Conservation (phyloP, 257 asterid species). For the Knoxia roxburghii region DNA sequence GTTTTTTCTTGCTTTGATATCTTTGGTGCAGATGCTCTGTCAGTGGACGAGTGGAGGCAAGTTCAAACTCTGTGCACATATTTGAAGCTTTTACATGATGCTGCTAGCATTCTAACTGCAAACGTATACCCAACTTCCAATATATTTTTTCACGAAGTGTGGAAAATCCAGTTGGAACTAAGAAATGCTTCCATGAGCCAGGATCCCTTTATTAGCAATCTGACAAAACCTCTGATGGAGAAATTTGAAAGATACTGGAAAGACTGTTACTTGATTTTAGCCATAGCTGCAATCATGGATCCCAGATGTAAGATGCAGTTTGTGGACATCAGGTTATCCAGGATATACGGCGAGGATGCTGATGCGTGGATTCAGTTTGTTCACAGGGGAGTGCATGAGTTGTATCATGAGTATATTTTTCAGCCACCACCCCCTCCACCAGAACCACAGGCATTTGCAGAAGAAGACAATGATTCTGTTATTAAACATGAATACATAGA, state of each 20-base stretch:
- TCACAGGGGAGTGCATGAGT: constrained; percentile 14
- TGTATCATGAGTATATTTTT: constrained; percentile 21
- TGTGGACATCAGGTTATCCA: constrained; percentile 22
- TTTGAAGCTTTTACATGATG: constrained; percentile 61
- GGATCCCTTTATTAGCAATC: constrained; percentile 12
- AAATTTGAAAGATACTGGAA: constrained; percentile 29
- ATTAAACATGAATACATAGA: constrained; percentile 14
- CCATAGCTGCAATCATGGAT: constrained; percentile 33
- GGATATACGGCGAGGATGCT: constrained; percentile 17
- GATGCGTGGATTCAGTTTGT: constrained; percentile 17
- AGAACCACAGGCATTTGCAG: constrained; percentile 11
- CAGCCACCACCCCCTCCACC: constrained; percentile 22
- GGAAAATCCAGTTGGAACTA: constrained; percentile 49
- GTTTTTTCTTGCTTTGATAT: constrained; percentile 67
- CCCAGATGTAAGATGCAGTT: constrained; percentile 33
- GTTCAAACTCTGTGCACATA: constrained; percentile 50
- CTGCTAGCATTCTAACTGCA: constrained; percentile 50
- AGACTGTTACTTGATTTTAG: constrained; percentile 21
- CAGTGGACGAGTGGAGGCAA: constrained; percentile 72
- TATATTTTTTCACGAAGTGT: constrained; percentile 50
- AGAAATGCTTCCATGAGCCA: constrained; percentile 35
- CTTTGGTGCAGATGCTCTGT: constrained; percentile 48
- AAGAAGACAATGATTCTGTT: constrained; percentile 10
- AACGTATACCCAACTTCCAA: constrained; percentile 50
- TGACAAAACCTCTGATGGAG: constrained; percentile 18